These are phyloP conservation scores for Solidago caesia DNA, from an alignment of 129 eudicot species.

Conservation along the genomic window DNA sequence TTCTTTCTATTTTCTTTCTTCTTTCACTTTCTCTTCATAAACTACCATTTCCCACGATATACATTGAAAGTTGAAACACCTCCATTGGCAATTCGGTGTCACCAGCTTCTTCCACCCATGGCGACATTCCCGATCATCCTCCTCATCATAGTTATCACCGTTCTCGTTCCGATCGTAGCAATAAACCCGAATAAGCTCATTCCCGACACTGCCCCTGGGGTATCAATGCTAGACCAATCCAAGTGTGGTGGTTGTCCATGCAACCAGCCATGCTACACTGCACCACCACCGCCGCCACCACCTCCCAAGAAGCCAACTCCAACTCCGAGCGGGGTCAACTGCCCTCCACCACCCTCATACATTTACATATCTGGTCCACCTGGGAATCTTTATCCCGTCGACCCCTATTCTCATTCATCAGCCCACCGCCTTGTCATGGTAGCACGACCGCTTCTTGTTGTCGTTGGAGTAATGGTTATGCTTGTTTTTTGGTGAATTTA, in stretches of 20 bases:
- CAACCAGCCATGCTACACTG: constrained; percentile 54
- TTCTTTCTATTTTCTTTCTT: constrained; percentile 5
- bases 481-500: constrained; percentile 33
- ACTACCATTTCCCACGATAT: not conserved
- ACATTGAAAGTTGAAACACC: not conserved
- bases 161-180: constrained; percentile 29
- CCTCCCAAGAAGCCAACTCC: constrained; percentile 58
- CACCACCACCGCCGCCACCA: constrained; percentile 41
- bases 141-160: constrained; percentile 30
- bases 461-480: constrained; percentile 32
- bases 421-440: constrained; percentile 28
- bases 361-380: constrained; percentile 73
- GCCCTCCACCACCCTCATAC: constrained; percentile 70
- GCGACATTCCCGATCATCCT: constrained; percentile 16
- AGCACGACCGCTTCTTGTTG: constrained; percentile 32
- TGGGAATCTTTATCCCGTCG: constrained; percentile 65
- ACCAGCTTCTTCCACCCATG: constrained; percentile 9
- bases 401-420: constrained; percentile 26
- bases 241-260: constrained; percentile 89
- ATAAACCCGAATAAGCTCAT: constrained; percentile 37
- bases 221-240: constrained; percentile 33
- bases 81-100: not conserved
- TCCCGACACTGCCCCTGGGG: constrained; percentile 30
- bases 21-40: constrained; percentile 30
- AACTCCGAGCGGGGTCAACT: constrained; percentile 32